Base-by-base conservation (phyloP, 306 rosid species). In the Acmispon strigosus region DNA sequence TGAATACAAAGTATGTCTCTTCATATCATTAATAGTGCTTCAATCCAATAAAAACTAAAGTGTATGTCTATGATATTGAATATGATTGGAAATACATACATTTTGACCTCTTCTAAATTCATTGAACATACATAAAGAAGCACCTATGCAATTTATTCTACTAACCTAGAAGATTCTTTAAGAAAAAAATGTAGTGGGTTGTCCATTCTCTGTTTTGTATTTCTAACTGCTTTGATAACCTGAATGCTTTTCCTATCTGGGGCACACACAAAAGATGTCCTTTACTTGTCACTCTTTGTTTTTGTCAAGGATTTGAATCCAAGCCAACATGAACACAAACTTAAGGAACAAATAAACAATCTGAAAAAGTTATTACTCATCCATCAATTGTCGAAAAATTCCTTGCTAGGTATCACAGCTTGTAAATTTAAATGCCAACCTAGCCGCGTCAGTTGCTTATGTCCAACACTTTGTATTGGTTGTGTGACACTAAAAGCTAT, bases 341-440 rank as follows among this genome's bases (percentile, higher is more conserved):
- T 49, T 4, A 49, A 67, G 57, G 59, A 66, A 58, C 68, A 41
- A 66, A 48, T 73, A 55, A 66, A 48, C 50, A 54, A 69, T 53
- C 69, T 48, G 19, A 70, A 5, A 8, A 73, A 76, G 78, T 77
- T 87, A 72, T 63, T 27, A 68, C 85, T 57, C 82, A 66, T 71
- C 76, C 58, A 67, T 82, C 85, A 84, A 62, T 61, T 52, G 83
- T 74, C 65, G 66, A 48, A 67, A 64, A 78, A 75, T 76, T 75
- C 45, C 70, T 72, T 81, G 76, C 77, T 32, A 81, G 76, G 76
- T 74, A 45, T 37, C 51, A 50, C 34, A 48, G 37, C 29, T n/a
- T 10, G 53, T 37, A 67, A 10, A 48, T 47, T 48, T 66, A 57
- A 59, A 20, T 72, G 70, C 78, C 66, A 66, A 68, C 47, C 78